Conservation (phyloP, 768 basidiomycete genomes). For the Tylopilus sp. region DNA sequence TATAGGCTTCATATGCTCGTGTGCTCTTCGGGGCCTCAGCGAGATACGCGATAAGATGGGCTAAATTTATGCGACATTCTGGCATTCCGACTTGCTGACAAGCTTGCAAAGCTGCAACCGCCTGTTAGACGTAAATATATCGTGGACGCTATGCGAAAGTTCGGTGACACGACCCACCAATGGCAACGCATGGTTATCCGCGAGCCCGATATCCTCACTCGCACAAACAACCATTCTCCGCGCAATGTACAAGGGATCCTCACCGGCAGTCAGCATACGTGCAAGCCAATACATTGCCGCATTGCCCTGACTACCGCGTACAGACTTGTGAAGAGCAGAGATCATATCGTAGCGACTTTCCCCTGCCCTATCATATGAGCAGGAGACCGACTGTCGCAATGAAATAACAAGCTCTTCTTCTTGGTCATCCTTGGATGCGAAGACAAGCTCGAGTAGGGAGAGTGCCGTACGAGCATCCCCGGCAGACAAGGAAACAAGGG, state of each 20-base stretch:
- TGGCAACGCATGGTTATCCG: conserved; percentile 73
- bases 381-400: conserved; percentile 59
- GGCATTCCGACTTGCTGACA: conserved; percentile 78
- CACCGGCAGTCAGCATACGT: conserved; percentile 75
- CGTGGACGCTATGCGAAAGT: conserved; percentile 4
- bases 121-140: conserved; percentile 37
- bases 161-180: conserved; percentile 41
- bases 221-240: conserved; percentile 76
- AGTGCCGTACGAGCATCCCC: conserved; percentile 80
- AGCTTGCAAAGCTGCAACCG: conserved; percentile 58
- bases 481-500: conserved; percentile 50
- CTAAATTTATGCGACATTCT: conserved; percentile 74
- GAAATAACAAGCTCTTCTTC: conserved; percentile 52
- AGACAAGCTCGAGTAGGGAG: conserved; percentile 69
- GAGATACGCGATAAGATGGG: conserved; percentile 74
- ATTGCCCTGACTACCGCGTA: conserved; percentile 70
- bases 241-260: conserved; percentile 77
- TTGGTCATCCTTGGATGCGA: conserved; percentile 40
- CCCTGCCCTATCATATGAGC: conserved; percentile 71
- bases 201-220: conserved; percentile 83
- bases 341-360: conserved; percentile 82
- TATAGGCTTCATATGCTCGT: conserved; percentile 75
- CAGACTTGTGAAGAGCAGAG: conserved; percentile 78
- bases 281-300: conserved; percentile 90
- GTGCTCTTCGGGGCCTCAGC: conserved; percentile 83